Evolutionary conservation across 805 yeast species (phyloP).

Genomic region (Metschnikowia amazonensis): DNA sequence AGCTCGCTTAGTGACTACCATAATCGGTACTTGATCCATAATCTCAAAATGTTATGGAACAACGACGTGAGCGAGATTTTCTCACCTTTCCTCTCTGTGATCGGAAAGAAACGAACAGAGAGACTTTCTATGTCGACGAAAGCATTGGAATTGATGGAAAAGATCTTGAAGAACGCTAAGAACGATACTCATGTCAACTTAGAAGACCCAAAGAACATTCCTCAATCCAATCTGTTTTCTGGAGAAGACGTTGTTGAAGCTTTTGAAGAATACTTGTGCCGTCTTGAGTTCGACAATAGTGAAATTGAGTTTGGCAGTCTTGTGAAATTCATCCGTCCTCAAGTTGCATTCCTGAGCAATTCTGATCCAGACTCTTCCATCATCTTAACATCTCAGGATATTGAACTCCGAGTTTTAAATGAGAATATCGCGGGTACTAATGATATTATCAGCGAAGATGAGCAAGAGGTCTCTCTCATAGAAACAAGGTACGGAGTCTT

Average conservation of each 20-base stretch:
- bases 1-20: conserved; percentile 40
- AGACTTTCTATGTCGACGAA: conserved; percentile 45
- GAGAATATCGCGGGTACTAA: conserved; percentile 42
- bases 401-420: conserved; percentile 50
- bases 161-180: conserved; percentile 27
- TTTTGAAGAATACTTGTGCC: conserved; percentile 52
- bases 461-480: conserved; percentile 37
- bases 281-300: conserved; percentile 33
- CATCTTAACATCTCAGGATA: conserved; percentile 52
- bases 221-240: conserved; percentile 15
- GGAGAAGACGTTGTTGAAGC: conserved; percentile 38
- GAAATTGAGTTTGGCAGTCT: conserved; percentile 55
- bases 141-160: conserved; percentile 48
- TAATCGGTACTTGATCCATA: conserved; percentile 71
- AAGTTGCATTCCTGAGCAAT: conserved; percentile 61
- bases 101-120: conserved; percentile 41
- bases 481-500: conserved; percentile 57
- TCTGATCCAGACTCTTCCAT: conserved; percentile 46
- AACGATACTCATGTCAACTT: conserved; percentile 10
- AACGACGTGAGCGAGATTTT: conserved; percentile 61
- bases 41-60: conserved; percentile 77
- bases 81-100: conserved; percentile 50
- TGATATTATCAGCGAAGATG: conserved; percentile 30
- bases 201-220: conserved; percentile 2
- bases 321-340: conserved; percentile 73